Base-by-base conservation (phyloP, 129 eudicot species). In the Ambrosia artemisiifolia region DNA sequence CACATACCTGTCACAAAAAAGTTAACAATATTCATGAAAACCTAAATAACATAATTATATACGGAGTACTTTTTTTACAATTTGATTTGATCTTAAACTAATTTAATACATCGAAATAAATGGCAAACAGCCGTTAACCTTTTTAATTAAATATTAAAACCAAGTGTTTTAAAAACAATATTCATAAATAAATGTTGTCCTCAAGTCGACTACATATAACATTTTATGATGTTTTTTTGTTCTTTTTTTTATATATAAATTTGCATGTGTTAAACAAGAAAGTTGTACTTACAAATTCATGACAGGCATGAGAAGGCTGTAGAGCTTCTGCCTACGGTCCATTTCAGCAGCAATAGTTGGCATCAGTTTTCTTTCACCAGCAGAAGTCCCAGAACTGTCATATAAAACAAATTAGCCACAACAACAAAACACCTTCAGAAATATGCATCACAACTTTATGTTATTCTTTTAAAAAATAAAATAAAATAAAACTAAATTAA, bases 301-400 rank as follows among this genome's bases (percentile, higher is more conserved):
- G 62, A 91, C 96, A 20, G 97, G 96, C 88, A 86, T 82, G 34
- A 91, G 89, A 65, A 91, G 97, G 75, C 86, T 78, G 79, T 86
- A 92, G n/a, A 92, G 87, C 64, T 79, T 79, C 56, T 83, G 86
- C 55, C 94, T 73, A 7, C 96, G 88, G 48, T 85, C 91, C 88
- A 87, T 74, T 72, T 88, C 97, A 24, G 86, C 89, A 46, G 76
- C 78, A 67, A 87, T 92, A 18, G 96, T 92, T 16, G 97, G 97
- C 96, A 92, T 92, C 59, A 92, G 81, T 74, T 92, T 92, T 74
- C 97, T 86, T 72, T 92, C 97, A 12, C 97, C 97, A 1, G 91
- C 96, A 11, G 97, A 92, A 42, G 97, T 92, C 47, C 97, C 97
- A 0, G 96, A 92, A 55, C 97, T 91, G 83, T 44, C 2, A 19